Conservation (phyloP, 2,329 filamentous ascomycete species). For the Grosmannia clavigera region DNA sequence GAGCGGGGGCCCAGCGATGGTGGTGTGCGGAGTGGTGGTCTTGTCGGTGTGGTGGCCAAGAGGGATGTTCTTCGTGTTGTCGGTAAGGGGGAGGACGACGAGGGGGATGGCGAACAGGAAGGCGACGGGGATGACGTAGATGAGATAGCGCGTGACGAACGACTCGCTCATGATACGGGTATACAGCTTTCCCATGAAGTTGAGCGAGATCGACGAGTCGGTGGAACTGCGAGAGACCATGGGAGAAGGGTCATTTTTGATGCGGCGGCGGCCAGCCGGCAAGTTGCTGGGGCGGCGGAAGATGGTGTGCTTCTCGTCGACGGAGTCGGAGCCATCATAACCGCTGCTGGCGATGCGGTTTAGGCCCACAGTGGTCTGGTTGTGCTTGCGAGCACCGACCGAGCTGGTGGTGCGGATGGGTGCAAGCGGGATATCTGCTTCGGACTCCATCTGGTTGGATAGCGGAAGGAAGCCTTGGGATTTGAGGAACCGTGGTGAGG, state of each 20-base stretch:
- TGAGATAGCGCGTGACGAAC: conserved; percentile 50
- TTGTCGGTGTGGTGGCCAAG: conserved; percentile 17
- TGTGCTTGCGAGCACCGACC: conserved; percentile 30
- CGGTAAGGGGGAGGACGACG: conserved; percentile 37
- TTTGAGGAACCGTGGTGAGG: conserved; percentile 13
- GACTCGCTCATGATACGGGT: conserved; percentile 52
- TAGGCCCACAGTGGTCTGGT: conserved; percentile 19
- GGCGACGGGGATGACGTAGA: conserved; percentile 55
- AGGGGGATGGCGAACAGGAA: conserved; percentile 50
- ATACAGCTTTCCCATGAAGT: conserved; percentile 54
- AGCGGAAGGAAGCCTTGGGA: conserved; percentile 14
- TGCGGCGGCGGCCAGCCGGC: conserved; percentile 36
- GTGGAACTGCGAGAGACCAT: conserved; percentile 29
- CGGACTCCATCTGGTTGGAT: conserved; percentile 14
- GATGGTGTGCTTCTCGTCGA: conserved; percentile 32
- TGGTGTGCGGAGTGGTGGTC: conserved; percentile 10
- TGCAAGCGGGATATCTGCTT: conserved; percentile 40
- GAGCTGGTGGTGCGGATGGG: conserved; percentile 41
- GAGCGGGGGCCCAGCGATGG: conserved; percentile 32
- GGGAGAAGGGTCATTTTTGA: conserved; percentile 23
- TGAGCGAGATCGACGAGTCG: conserved; percentile 40
- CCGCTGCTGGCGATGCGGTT: conserved; percentile 4
- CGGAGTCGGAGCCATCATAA: conserved; percentile 13
- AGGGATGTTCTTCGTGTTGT: conserved; percentile 18
- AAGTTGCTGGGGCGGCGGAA: conserved; percentile 21